Conservation (phyloP, 2,329 filamentous ascomycete genomes). For the Rhexocercosporidium sp. region DNA sequence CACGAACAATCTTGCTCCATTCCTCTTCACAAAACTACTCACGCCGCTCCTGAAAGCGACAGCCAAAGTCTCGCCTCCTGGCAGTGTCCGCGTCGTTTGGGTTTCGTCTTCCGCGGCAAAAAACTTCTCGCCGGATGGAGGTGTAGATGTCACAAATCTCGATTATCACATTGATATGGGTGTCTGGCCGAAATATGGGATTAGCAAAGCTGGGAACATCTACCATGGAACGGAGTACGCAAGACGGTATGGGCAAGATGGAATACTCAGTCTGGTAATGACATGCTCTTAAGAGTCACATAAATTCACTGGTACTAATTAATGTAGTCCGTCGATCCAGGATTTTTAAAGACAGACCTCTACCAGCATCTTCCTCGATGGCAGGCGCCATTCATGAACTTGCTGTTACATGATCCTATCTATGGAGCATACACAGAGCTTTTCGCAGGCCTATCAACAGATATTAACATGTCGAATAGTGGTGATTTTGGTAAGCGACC, state of each 20-base stretch:
- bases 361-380: slow-evolving; percentile 14
- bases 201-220: slow-evolving; percentile 31
- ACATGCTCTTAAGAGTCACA: too few relatives aligned
- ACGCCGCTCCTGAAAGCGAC: slow-evolving; percentile 41
- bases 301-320: neutral
- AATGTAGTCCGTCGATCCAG: slow-evolving; percentile 26
- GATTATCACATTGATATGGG: slow-evolving; percentile 26
- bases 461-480: slow-evolving; percentile 22
- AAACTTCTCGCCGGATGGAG: slow-evolving; percentile 15
- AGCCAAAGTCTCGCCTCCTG: slow-evolving; percentile 23
- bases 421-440: slow-evolving; percentile 29
- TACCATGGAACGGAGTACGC: slow-evolving; percentile 27
- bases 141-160: slow-evolving; percentile 26
- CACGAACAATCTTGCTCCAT: slow-evolving; percentile 44
- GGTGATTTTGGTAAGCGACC: slow-evolving; percentile 26
- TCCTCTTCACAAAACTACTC: slow-evolving; percentile 44
- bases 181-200: slow-evolving; percentile 22
- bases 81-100: slow-evolving; percentile 42
- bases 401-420: slow-evolving; percentile 21
- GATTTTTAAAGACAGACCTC: slow-evolving; percentile 28
- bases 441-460: slow-evolving; percentile 26
- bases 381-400: slow-evolving; percentile 7
- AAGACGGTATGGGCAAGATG: slow-evolving; percentile 17
- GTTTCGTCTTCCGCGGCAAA: slow-evolving; percentile 35
- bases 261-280: slow-evolving; percentile 30